Evolutionary conservation across 169 alveolate genomes (phyloP).

Genomic region (Eimeria praecox): DNA sequence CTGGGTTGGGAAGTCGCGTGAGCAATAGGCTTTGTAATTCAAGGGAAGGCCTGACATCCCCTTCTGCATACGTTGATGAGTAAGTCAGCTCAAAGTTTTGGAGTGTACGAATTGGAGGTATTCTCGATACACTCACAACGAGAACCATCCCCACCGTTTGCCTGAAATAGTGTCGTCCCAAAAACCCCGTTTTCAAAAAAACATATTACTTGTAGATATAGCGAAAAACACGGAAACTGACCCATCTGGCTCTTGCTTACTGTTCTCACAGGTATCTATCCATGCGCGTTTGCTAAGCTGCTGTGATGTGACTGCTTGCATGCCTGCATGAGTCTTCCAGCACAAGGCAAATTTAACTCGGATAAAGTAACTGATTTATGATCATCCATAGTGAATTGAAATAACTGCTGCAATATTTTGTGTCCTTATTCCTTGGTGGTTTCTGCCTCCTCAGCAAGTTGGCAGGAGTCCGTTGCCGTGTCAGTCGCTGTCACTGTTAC

Average conservation of each 20-base stretch:
- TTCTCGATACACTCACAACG: not conserved
- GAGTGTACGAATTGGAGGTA: not conserved
- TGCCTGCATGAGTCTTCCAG: not conserved
- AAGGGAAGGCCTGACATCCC: not conserved
- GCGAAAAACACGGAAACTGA: not conserved
- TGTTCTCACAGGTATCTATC: not conserved
- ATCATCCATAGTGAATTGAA: not conserved
- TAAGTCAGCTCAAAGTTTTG: not conserved
- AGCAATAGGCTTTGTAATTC: not conserved
- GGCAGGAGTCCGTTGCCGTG: not conserved
- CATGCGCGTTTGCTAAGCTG: not conserved
- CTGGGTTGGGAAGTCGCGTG: not conserved
- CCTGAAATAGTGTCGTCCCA: not conserved
- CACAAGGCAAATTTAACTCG: not conserved
- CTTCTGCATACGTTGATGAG: not conserved
- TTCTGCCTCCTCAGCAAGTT: constrained; percentile 9
- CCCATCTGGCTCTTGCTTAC: not conserved
- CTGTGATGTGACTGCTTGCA: not conserved
- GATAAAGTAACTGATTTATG: not conserved
- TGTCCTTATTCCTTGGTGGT: not conserved
- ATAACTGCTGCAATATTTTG: not conserved
- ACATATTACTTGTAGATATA: not conserved
- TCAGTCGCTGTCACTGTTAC: not conserved
- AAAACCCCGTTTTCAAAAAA: not conserved
- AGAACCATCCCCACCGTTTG: not conserved